Base-by-base conservation (phyloP, 1,284 basidiomycete genomes). In the Rhodotorula glutinis region DNA sequence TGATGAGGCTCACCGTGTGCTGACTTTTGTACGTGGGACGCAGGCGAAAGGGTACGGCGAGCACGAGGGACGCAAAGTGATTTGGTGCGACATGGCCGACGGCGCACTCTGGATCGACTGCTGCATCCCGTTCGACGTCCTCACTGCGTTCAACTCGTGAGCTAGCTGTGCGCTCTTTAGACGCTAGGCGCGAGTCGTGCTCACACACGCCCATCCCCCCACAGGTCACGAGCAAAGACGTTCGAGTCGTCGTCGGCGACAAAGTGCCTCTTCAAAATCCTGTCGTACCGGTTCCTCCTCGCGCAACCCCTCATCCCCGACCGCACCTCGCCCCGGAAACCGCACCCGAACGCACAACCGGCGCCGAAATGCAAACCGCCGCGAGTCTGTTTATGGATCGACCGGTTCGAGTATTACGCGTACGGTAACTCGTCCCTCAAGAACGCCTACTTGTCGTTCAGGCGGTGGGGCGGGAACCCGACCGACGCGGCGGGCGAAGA, bases 21-120 rank as follows among this genome's bases (percentile, higher is more conserved):
- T 59, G 7, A 21, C 29, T 23, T 9, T 27, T 3, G 10, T 17
- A 13, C 21, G 33, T 27, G 3, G 10, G 17, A 9, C 21, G 19
- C 59, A 66, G 64, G 46, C 53, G 0, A 62, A 49, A 2, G 63
- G 61, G 9, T 51, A 25, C 3, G 41, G 46, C 13, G 11, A 29
- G 3, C 30, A 59, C 5, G 30, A 25, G 1, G 64, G 33, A 16
- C 52, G 63, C 14, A 23, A 51, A 5, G 23, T 54, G 14, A 7
- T 66, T 7, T 70, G 68, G 68, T 25, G 38, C 21, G 56, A 55
- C 27, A 51, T 66, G 62, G 46, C 29, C 52, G 68, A 70, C 53
- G 56, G 53, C 0, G 46, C 61, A 8, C 23, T 52, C 21, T 54
- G 55, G 52, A 70, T 68, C 41, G 55, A 68, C 46, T 46, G 29